phyloP scores from a whole-genome alignment of 2,329 filamentous ascomycete species.

The Colletotrichum navitas region DNA sequence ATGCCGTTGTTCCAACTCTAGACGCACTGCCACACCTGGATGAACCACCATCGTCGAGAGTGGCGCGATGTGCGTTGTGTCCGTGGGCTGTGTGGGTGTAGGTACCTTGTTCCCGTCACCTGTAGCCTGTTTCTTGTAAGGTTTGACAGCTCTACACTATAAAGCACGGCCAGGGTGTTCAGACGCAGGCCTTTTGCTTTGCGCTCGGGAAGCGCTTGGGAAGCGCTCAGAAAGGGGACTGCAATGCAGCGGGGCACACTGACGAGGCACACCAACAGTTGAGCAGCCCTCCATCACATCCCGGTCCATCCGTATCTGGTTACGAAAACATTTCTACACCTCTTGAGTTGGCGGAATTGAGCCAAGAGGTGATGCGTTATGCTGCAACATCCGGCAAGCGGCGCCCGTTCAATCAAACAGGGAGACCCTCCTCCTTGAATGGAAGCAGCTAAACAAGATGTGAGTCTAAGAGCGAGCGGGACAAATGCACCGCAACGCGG shows the following conservation, averaged over 20 bases:
- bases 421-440: neutral
- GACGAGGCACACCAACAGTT: neutral
- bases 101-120: no score
- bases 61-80: slow-evolving; percentile 1
- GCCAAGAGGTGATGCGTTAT: neutral
- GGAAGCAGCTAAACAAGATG: neutral
- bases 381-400: neutral
- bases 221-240: neutral
- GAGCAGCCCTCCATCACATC: neutral
- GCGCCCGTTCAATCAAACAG: neutral
- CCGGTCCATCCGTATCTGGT: neutral
- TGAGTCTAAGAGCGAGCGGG: neutral
- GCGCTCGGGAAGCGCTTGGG: neutral
- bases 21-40: neutral
- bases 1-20: neutral
- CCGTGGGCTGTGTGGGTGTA: neutral
- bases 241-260: neutral
- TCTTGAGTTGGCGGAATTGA: neutral
- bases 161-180: slow-evolving; percentile 15
- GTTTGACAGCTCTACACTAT: neutral
- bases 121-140: neutral
- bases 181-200: slow-evolving; percentile 7
- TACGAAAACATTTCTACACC: neutral
- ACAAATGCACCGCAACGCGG: neutral
- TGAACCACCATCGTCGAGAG: neutral